A percentile compares a stretch with the other conserved stretches of the same genome.
Evolutionary conservation across 192 early-diverging fungal species (phyloP).

Genomic region (Fimicolochytrium jonesii): DNA sequence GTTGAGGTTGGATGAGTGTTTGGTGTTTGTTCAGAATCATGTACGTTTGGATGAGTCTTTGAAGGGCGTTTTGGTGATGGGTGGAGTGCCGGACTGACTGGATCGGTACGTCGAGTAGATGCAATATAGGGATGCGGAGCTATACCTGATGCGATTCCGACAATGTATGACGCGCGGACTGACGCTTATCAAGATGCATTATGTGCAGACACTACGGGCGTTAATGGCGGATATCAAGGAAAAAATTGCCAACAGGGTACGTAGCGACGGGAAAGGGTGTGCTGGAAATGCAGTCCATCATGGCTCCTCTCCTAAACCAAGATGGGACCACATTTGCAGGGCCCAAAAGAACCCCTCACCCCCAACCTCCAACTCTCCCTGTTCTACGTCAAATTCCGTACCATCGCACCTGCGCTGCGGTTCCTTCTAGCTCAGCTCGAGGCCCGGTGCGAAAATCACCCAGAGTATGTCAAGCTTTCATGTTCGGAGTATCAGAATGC

Average conservation of each 20-base stretch:
- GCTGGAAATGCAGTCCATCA: no score
- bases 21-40: slow-evolving; percentile 70
- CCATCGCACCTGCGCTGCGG: slow-evolving; percentile 57
- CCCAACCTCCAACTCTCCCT: slow-evolving; percentile 42
- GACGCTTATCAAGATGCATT: slow-evolving; percentile 88
- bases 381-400: slow-evolving; percentile 79
- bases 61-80: no score
- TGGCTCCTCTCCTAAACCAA: no score
- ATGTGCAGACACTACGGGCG: slow-evolving; percentile 64
- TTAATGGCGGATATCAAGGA: slow-evolving; percentile 62
- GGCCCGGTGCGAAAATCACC: slow-evolving; percentile 56
- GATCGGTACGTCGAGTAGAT: no score
- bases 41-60: no score
- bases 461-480: slow-evolving; percentile 50
- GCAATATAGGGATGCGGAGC: slow-evolving; percentile 79
- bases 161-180: slow-evolving; percentile 94
- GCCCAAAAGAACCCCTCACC: slow-evolving; percentile 27
- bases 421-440: slow-evolving; percentile 75
- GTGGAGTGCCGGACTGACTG: no score
- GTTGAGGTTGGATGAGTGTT: slow-evolving; percentile 68
- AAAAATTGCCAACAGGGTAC: slow-evolving; percentile 40
- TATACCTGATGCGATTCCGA: slow-evolving; percentile 88
- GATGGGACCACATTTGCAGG: no score
- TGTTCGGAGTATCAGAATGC: no score
- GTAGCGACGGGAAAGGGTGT: neutral